Evolutionary conservation across 352 stramenopile species (phyloP).

Genomic region (Globisporangium alternatum): DNA sequence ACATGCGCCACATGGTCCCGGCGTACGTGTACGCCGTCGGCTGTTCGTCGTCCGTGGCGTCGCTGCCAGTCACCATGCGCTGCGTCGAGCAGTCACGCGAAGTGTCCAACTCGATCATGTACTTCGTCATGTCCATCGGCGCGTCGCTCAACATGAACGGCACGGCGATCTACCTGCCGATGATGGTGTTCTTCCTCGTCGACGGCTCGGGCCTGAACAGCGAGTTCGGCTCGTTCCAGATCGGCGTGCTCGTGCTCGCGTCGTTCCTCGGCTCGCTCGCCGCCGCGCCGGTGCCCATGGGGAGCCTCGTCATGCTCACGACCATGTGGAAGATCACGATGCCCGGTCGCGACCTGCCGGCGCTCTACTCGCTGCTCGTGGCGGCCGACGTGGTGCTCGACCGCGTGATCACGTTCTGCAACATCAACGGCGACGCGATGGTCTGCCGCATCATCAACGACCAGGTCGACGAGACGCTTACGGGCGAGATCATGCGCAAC

Average conservation of each 20-base stretch:
- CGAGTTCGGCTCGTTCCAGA: slow-evolving; percentile 32
- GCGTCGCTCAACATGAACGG: slow-evolving; percentile 73
- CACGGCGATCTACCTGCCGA: slow-evolving; percentile 69
- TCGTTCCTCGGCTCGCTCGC: slow-evolving; percentile 60
- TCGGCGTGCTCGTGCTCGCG: slow-evolving; percentile 50
- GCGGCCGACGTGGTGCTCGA: slow-evolving; percentile 72
- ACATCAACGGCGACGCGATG: slow-evolving; percentile 75
- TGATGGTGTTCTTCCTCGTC: slow-evolving; percentile 73
- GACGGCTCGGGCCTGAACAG: slow-evolving; percentile 43
- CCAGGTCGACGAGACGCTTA: slow-evolving; percentile 26
- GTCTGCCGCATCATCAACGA: slow-evolving; percentile 69
- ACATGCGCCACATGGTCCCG: slow-evolving; percentile 65
- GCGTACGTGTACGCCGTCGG: slow-evolving; percentile 74
- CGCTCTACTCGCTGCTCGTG: slow-evolving; percentile 60
- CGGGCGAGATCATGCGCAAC: slow-evolving; percentile 23
- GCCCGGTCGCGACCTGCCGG: slow-evolving; percentile 43
- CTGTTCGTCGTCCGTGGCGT: slow-evolving; percentile 71
- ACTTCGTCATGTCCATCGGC: slow-evolving; percentile 72
- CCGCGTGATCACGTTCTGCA: slow-evolving; percentile 68
- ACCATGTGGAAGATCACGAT: slow-evolving; percentile 75
- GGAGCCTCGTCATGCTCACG: slow-evolving; percentile 58
- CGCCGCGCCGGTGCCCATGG: slow-evolving; percentile 54
- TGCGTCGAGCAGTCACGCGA: slow-evolving; percentile 58
- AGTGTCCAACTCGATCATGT: slow-evolving; percentile 57
- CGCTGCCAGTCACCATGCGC: slow-evolving; percentile 56